Evolutionary conservation across 2,329 filamentous ascomycete genomes (phyloP).

Genomic region (Aspergillus hortae): DNA sequence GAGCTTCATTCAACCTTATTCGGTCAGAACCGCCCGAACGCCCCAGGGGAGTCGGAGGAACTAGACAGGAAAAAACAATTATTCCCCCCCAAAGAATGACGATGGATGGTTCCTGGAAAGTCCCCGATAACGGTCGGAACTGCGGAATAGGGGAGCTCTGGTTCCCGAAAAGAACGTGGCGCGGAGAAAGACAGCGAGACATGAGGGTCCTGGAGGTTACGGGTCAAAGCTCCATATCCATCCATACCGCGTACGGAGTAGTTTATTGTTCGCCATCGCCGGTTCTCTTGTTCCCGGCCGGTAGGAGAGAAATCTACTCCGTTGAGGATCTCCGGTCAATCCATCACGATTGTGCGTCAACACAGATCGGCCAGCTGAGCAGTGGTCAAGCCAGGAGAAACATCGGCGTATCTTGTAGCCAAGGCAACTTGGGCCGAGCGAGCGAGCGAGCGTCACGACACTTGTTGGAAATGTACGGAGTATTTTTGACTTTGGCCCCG

Average conservation of each 20-base stretch:
- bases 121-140: constrained; percentile 5
- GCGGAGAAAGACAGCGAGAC: constrained; percentile 1
- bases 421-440: not conserved
- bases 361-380: too few species aligned
- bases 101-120: too few species aligned
- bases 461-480: not conserved
- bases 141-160: constrained; percentile 2
- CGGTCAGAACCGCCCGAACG: not conserved
- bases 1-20: constrained; percentile 10
- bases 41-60: not conserved
- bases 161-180: constrained; percentile 5
- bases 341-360: too few species aligned
- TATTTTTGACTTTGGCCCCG: constrained; percentile 9
- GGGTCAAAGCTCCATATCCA: not conserved
- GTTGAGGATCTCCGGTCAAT: too few species aligned
- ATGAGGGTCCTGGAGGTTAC: not conserved
- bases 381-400: not conserved
- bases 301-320: too few species aligned
- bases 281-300: not conserved
- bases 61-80: too few species aligned
- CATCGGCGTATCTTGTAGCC: not conserved
- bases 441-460: constrained; percentile 1
- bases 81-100: too few species aligned
- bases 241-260: not conserved
- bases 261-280: not conserved